Evolutionary conservation across 2,329 filamentous ascomycete genomes (phyloP), one percentile per base, ranked within the genome.

Genomic region (Ophiocordyceps unilateralis): DNA sequence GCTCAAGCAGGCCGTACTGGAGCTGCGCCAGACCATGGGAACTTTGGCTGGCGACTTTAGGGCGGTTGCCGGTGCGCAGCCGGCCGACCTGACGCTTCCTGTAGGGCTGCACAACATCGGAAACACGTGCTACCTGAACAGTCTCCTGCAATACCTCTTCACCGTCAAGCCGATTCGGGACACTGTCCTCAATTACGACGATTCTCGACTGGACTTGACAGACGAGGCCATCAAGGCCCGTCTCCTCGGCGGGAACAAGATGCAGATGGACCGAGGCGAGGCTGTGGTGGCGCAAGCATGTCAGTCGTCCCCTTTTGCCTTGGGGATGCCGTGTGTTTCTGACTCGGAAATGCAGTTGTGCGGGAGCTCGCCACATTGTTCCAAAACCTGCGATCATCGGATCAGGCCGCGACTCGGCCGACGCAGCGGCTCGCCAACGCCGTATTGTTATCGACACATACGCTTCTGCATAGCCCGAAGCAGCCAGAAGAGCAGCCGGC

Each of bases 121-220:
- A 46, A 98, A 98, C 55, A 98, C 93, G 0, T 98, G 91, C 59
- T 98, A 98, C 54, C 70, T 98, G 43, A 98, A 98, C 66, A 96
- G 89, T 61, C 73, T 98, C 41, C 69, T 98, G 10, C 91, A 98
- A 53, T 96, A 93, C 56, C 82, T 95, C 50, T 95, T 93, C 58
- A 93, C 88, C 0, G 76, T 96, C 44, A 81, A 78, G 47, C 78
- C 84, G 2, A 69, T 96, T 24, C 76, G 89, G 41, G 73, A 91
- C 5, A 74, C 95, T 49, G 78, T 95, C 3, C 67, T 93, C 45
- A 69, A 85, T 41, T 85, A 84, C 50, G 77, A 89, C 22, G 61
- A 76, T 5, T 74, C 81, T 53, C 75, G 80, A 49, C 74, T 91
- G 54, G 74, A 81, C 3, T 60, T 83, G 5, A 73, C 72, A 9